Base-by-base conservation (phyloP, 2,329 filamentous ascomycete species). In the Karstenula rhodostoma region DNA sequence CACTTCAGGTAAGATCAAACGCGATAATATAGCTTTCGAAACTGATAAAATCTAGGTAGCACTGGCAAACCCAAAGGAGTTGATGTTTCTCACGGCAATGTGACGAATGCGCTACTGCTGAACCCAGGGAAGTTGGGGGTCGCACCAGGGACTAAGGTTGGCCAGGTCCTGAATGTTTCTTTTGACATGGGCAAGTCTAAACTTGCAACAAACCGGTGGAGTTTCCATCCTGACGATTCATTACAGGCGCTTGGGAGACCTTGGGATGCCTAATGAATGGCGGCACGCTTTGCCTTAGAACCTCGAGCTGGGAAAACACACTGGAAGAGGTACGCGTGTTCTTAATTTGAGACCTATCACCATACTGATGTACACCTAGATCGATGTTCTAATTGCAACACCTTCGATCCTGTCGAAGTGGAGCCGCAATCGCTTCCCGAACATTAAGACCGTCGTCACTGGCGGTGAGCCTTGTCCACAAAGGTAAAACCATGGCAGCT, bases 61-160 rank as follows among this genome's bases (percentile, higher is more conserved):
- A 87, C 86, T 0, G 85, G 85, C 6, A 80, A 79, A 25, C 85
- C 85, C 1, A 88, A 88, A 67, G 86, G 86, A 1, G 85, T 88
- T 9, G 84, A 88, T 69, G 80, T 87, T 23, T 82, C 80, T 19
- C 86, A 89, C 61, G 72, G 72, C 37, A 85, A 86, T 64, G 83
- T 87, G 19, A 80, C 82, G 17, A 87, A 87, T 69, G 75, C 86
- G 12, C 74, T 87, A 5, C 81, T 83, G 57, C 71, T 82, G 27
- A 78, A 80, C 23, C 85, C 86, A 0, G 84, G 83, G 6, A 82
- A 80, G 58, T 69, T 88, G 17, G 82, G 81, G 3, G 83, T 88
- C 53, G 73, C 66, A 12, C 72, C 78, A 2, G 85, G 85, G 13
- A 83, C 79, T 12, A 80, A 80, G 13, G 85, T 88, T 8, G 84